phyloP scores from a whole-genome alignment of 495 filamentous ascomycete genomes.

The Penicillium cosmopolitanum region DNA sequence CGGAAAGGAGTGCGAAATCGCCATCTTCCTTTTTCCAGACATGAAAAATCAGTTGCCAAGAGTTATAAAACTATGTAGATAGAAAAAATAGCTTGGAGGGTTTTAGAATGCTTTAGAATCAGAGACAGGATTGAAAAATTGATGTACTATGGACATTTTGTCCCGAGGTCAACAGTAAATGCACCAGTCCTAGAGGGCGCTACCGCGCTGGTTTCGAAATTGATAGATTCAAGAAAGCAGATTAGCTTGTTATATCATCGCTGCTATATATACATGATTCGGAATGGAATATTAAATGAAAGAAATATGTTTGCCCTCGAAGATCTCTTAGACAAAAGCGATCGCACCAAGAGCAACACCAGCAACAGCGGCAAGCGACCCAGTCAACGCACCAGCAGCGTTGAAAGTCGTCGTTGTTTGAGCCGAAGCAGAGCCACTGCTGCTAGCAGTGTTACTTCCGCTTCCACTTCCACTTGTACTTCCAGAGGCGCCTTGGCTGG shows the following conservation, averaged over 20 bases:
- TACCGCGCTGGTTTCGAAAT: too few relatives aligned
- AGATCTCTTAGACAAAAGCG: conserved; percentile 16
- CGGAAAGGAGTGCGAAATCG: background rate
- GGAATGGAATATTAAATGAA: background rate
- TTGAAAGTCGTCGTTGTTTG: conserved; percentile 16
- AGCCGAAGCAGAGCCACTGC: conserved; percentile 11
- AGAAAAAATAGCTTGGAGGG: background rate
- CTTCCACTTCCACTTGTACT: background rate
- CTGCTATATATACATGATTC: background rate
- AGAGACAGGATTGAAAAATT: too few relatives aligned
- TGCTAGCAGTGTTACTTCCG: background rate
- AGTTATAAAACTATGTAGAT: background rate
- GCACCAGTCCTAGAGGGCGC: too few relatives aligned
- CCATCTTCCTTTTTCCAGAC: background rate
- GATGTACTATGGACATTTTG: too few relatives aligned
- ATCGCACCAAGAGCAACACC: conserved; percentile 42
- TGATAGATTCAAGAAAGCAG: too few relatives aligned
- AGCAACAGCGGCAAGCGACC: conserved; percentile 25
- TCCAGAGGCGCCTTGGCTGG: background rate
- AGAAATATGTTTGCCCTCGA: background rate
- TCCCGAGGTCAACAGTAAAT: too few relatives aligned
- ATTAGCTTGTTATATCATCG: too few relatives aligned
- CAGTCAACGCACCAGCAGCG: conserved; percentile 9
- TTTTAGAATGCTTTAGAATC: too few relatives aligned
- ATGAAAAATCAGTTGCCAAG: background rate